Percentiles rank a stretch among this genome's conserved stretches.
Evolutionary conservation across 2,329 filamentous ascomycete genomes (phyloP).

Genomic region (Venturia oleaginea): DNA sequence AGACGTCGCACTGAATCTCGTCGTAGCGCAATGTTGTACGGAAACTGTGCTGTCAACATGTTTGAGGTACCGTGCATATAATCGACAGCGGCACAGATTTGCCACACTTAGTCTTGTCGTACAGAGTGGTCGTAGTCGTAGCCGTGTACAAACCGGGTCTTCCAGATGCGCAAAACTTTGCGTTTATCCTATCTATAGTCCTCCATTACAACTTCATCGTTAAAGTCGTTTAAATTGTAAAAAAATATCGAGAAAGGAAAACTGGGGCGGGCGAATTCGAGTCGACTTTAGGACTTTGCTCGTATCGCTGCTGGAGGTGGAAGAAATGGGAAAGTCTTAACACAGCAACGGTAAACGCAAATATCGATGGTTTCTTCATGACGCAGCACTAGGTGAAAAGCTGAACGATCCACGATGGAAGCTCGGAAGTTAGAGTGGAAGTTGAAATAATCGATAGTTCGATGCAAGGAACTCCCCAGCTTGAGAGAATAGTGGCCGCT

Average conservation of each 20-base stretch:
- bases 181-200: background rate
- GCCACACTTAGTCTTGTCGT: background rate
- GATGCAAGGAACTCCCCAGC: background rate
- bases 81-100: background rate
- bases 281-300: too few species aligned
- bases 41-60: background rate
- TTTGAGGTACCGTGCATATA: background rate
- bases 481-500: background rate
- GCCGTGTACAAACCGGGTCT: too few species aligned
- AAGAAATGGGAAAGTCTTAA: too few species aligned
- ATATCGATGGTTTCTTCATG: too few species aligned
- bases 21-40: background rate
- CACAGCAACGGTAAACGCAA: too few species aligned
- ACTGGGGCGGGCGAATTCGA: too few species aligned
- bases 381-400: too few species aligned
- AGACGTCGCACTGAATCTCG: background rate
- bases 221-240: background rate
- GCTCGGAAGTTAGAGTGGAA: background rate
- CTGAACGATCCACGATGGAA: background rate
- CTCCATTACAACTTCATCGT: background rate
- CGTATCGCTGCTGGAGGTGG: too few species aligned
- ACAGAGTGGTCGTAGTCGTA: background rate
- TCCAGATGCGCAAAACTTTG: background rate
- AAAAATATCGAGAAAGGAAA: too few species aligned
- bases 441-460: background rate